Evolutionary conservation across 306 rosid species (phyloP), one percentile per base, ranked within the genome.

Genomic region (Acacia crassicarpa): DNA sequence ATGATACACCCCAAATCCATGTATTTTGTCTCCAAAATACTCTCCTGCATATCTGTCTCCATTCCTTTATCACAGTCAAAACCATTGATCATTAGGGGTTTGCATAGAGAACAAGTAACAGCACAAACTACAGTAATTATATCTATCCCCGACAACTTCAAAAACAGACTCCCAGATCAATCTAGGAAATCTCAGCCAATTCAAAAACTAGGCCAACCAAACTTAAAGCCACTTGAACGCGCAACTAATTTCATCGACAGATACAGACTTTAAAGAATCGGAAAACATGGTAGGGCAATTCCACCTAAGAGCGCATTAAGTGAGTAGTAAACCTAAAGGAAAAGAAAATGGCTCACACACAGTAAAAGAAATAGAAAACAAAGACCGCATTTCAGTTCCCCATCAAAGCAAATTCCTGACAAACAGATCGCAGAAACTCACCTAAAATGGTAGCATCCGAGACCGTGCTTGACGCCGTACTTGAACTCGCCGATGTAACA

Each of bases 31-130:
- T 45, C 97, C 97, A 66, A 94, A 94, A 82, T 94, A 94, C 85
- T 94, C 98, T 17, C 98, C 98, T 0, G 92, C 93, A 82, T 94
- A 94, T 78, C 92, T 90, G 90, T 94, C 98, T 79, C 97, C 97
- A 79, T 94, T 92, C 81, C 98, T 94, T 53, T 30, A 75, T 19
- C 5, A 68, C 27, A 75, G 13, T 78, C 63, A 74, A 74, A 49
- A 74, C 0, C 63, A 32, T 38, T 32, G 56, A 45, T 59, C 74
- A 40, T 15, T 14, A 25, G 48, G 41, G 13, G 56, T 9, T 71
- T 53, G 54, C 32, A 11, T 27, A 12, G 20, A 62, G 17, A 27
- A 25, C 6, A 59, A 59, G 59, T 19, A 6, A 19, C 4, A 56
- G 12, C 38, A 12, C 38, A 27, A 1, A 62, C 8, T 30, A 63